Base-by-base conservation (phyloP, 176 grass and related monocot species). In the Dendrocalamus sinicus region DNA sequence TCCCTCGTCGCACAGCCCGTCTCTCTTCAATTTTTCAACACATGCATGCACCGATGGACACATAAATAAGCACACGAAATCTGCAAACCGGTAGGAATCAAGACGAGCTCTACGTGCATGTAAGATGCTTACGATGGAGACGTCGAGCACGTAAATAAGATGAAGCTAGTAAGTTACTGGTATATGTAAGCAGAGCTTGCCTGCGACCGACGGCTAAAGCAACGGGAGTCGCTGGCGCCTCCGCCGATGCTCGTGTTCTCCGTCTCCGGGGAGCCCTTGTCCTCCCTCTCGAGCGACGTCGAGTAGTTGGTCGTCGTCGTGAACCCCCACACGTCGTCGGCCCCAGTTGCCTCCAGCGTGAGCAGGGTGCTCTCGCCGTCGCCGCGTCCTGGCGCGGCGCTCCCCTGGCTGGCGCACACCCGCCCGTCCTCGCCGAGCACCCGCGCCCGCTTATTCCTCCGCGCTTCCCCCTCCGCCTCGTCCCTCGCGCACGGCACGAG, bases 351-450 rank as follows among this genome's bases (percentile, higher is more conserved):
- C 58, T 92, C 85, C 16, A 95, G 85, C 63, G 86, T 89, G 72
- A 89, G 28, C 32, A 89, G 61, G 24, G 88, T 72, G 85, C 84
- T 89, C 19, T 89, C 90, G 58, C 67, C 81, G 51, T 89, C 90
- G 58, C 67, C 81, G 51, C 77, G 78, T n/a, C 85, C 77, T 0
- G 84, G 88, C 14, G 67, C 84, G 26, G 71, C 86, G 80, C 92
- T 99, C 32, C 90, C 97, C 76, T 96, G 97, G 81, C 97, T 94
- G 47, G 92, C 58, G 79, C 93, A 93, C 77, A 90, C 64, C 63
- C 72, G 70, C 2, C 84, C 77, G 77, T 73, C 89, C 35, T 89
- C 87, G 22, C 89, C 87, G 4, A 87, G 39, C 78, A 85, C 48
- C 15, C 88, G 68, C 41, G 88, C 24, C 26, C 91, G 77, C 90